Evolutionary conservation across 768 basidiomycete species (phyloP), one percentile per base, ranked within the genome.

Genomic region (Asterophora parasitica): DNA sequence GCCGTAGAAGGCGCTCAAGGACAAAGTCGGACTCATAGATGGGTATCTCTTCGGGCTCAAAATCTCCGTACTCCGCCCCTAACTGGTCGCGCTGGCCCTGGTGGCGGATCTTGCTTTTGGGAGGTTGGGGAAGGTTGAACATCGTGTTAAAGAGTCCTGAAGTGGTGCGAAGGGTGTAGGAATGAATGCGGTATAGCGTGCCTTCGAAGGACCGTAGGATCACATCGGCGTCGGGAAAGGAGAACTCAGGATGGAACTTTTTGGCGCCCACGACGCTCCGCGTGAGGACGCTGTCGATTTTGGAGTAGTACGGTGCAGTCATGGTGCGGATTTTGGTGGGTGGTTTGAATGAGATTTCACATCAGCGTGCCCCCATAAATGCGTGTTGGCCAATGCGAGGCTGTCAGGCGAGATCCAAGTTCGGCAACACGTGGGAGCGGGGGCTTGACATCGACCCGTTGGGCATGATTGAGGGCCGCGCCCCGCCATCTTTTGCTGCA

Each of bases 81-180:
- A 16, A 13, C 42, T 44, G 42, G 7, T 35, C 37, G 23, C 35
- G 32, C 33, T 39, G 45, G 40, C 45, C 39, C n/a, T 39, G 30
- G 28, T 52, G 12, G 27, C 47, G 45, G 31, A 19, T 19, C 39
- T 51, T 44, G 23, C 43, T 40, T 41, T 42, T 44, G 43, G 42
- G 46, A 16, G 67, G 66, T 49, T 77, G 74, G 3, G 83, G 82
- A 8, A 85, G 73, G 16, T 73, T 70, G 62, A 83, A 83, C 64
- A 85, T 77, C 2, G 78, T 72, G 36, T 75, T 67, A 59, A 82
- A 82, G 65, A 82, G 76, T 15, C 79, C 78, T 2, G 81, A 83
- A 0, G 80, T 79, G 13, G 70, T 72, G 52, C 75, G 76, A 23
- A 84, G 70, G 0, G 77, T 81, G 61, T 67, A 74, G 0, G 78